Evolutionary conservation across 169 alveolate species (phyloP), one percentile per base, ranked within the genome.

Genomic region (Plasmodium reichenowi): DNA sequence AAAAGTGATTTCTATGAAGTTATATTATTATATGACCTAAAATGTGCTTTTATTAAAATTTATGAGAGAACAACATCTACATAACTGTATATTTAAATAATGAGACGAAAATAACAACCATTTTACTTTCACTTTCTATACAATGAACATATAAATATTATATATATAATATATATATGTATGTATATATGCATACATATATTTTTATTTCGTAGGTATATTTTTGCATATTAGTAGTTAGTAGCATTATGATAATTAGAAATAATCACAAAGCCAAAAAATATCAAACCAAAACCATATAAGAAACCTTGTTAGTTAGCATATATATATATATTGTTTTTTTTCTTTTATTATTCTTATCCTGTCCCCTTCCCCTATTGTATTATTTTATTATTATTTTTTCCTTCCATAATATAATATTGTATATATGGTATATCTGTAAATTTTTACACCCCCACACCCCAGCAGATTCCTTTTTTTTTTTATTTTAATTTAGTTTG

Each of bases 141-240:
- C 10, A 54, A 66, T 29, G 74, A 24, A 32, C 12, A 38, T 32
- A 38, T 10, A 24, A 66, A 66, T 24, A 12, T 66, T 60, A 60
- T 17, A 20, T 17, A 60, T 54, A 54, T 52, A 52, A 52, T 52
- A 15, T 52, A 52, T 52, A 52, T 15, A 52, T 52, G 0, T 52
- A 50, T 50, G 0, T 52, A 52, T 52, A 52, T 6, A 52, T 52
- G 3, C 45, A 15, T 59, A 38, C 38, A 58, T 48, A 47, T 58
- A 58, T 63, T 66, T 66, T 62, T 47, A 22, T 13, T 24, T 38
- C 15, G 75, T 58, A 76, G 89, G 67, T 76, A n/a, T 76, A 76
- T 66, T 76, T 76, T 63, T 66, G 68, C 59, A 76, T 76, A 76
- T 24, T 64, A 29, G 67, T 76, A 9, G 47, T 64, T 10, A 76